These are phyloP conservation scores for Wickerhamiella azyma DNA, from an alignment of 805 yeast species.

Conservation along the genomic window DNA sequence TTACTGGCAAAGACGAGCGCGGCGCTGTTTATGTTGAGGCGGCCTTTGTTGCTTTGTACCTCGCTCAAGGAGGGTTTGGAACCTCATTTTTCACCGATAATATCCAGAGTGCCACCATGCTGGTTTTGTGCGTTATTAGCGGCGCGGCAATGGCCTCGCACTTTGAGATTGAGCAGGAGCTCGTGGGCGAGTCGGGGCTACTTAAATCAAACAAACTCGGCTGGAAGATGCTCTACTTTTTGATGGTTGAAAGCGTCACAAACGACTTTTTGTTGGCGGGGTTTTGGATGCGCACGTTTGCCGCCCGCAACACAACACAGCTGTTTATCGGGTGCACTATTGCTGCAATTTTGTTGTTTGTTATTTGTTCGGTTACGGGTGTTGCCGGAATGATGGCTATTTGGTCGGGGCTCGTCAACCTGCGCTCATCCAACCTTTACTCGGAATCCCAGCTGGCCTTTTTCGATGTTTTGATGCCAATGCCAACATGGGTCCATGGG, in stretches of 20 bases:
- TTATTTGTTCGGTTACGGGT: slow-evolving; percentile 60
- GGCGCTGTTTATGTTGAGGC: slow-evolving; percentile 77
- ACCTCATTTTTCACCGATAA: slow-evolving; percentile 82
- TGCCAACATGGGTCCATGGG: slow-evolving; percentile 81
- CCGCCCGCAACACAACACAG: slow-evolving; percentile 65
- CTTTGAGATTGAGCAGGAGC: slow-evolving; percentile 41
- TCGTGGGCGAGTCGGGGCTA: slow-evolving; percentile 49
- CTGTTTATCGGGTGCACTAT: slow-evolving; percentile 59
- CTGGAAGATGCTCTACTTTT: slow-evolving; percentile 78
- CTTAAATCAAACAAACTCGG: slow-evolving; percentile 58
- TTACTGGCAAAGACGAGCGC: slow-evolving; percentile 66
- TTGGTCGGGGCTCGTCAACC: slow-evolving; percentile 60
- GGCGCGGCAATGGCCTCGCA: slow-evolving; percentile 66
- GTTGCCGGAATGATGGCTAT: slow-evolving; percentile 77
- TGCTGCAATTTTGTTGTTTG: slow-evolving; percentile 54
- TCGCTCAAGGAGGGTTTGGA: slow-evolving; percentile 77
- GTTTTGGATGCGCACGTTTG: slow-evolving; percentile 89
- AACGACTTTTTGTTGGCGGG: slow-evolving; percentile 85
- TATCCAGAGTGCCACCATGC: slow-evolving; percentile 60
- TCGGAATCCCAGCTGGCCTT: slow-evolving; percentile 52
- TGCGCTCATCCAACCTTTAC: slow-evolving; percentile 28
- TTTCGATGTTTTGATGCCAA: slow-evolving; percentile 52
- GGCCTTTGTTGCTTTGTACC: slow-evolving; percentile 77
- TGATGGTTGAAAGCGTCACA: slow-evolving; percentile 74
- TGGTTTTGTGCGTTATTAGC: slow-evolving; percentile 53